These are phyloP conservation scores for Gomphus bonarii DNA, from an alignment of 1,284 basidiomycete species.

Conservation along the genomic window DNA sequence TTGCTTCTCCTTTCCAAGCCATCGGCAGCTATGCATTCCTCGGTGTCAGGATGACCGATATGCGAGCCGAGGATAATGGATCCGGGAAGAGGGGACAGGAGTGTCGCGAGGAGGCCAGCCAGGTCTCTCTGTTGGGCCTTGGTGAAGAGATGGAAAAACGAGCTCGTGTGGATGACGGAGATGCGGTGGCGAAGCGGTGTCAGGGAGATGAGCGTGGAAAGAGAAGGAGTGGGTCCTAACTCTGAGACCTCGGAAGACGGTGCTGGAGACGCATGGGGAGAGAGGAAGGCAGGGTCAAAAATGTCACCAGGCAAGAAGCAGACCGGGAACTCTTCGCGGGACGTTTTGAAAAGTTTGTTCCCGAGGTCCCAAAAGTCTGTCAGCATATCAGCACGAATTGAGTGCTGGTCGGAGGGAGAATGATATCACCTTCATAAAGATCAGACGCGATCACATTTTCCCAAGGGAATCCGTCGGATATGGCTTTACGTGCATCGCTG, in stretches of 20 bases:
- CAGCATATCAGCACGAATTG: neutral
- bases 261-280: conserved; percentile 12
- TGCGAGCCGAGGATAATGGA: conserved; percentile 24
- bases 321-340: conserved; percentile 20
- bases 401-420: neutral
- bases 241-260: neutral
- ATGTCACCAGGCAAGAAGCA: conserved; percentile 18
- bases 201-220: conserved; percentile 21
- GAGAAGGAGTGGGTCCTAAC: neutral
- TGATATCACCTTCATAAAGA: conserved; percentile 8
- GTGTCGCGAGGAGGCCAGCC: conserved; percentile 22
- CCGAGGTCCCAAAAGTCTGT: conserved; percentile 14
- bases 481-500: conserved; percentile 10
- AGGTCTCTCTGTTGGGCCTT: conserved; percentile 24
- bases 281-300: conserved; percentile 20
- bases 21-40: neutral
- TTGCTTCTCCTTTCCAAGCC: neutral
- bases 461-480: conserved; percentile 12
- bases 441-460: conserved; percentile 17
- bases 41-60: conserved; percentile 16
- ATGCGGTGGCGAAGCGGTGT: conserved; percentile 24
- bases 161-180: conserved; percentile 22
- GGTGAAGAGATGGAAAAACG: conserved; percentile 29
- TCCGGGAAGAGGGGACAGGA: conserved; percentile 24
- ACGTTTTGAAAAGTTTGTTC: conserved; percentile 24